Evolutionary conservation across 345 rosid species (phyloP).

Genomic region (Populus ilicifolia): DNA sequence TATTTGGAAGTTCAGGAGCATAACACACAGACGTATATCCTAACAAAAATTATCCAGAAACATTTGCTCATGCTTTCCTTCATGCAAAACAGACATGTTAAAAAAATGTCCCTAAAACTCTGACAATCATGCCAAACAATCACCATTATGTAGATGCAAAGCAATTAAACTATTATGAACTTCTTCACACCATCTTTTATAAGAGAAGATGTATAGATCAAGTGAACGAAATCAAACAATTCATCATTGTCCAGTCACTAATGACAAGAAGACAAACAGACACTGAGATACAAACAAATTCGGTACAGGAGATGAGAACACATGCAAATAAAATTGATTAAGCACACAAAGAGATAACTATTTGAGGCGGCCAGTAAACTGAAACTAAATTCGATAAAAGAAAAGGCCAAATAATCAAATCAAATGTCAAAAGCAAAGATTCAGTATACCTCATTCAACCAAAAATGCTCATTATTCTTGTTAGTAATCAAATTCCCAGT

Average conservation of each 20-base stretch:
- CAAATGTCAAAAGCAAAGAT: background rate
- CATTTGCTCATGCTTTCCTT: background rate
- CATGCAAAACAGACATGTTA: background rate
- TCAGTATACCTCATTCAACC: conserved; percentile 84
- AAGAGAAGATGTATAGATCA: background rate
- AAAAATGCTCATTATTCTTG: conserved; percentile 79
- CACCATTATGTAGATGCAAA: background rate
- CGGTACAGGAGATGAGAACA: background rate
- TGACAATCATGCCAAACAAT: background rate
- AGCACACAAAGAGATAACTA: background rate
- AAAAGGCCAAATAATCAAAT: background rate
- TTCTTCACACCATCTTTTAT: background rate
- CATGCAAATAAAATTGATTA: background rate
- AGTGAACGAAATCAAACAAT: background rate
- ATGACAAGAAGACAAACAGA: background rate
- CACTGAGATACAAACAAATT: background rate
- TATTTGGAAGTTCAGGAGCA: background rate
- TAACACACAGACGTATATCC: background rate
- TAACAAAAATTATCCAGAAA: background rate
- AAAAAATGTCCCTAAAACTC: background rate
- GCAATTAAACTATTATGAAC: background rate
- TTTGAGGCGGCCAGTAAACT: background rate
- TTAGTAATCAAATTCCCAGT: conserved; percentile 90
- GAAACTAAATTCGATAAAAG: background rate
- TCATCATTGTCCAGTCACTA: background rate